These are phyloP conservation scores for Thamnidium elegans DNA, from an alignment of 192 early-diverging fungal species.

Conservation along the genomic window DNA sequence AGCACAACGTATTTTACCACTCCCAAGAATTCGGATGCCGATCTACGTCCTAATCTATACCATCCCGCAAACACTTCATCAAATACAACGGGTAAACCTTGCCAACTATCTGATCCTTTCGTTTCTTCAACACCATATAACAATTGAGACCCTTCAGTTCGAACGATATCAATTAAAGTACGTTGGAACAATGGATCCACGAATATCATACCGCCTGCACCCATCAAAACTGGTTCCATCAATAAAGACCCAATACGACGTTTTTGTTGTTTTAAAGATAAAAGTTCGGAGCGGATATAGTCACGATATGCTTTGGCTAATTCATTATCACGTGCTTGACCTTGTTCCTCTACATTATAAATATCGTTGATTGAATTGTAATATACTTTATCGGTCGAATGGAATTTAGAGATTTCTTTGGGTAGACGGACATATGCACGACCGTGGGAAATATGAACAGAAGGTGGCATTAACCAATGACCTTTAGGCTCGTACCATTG, in stretches of 20 bases:
- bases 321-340: slow-evolving; percentile 9
- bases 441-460: slow-evolving; percentile 47
- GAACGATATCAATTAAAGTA: slow-evolving; percentile 53
- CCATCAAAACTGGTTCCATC: slow-evolving; percentile 78
- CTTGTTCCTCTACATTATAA: slow-evolving; percentile 18
- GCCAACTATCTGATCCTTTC: slow-evolving; percentile 28
- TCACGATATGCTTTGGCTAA: slow-evolving; percentile 40
- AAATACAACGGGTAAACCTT: slow-evolving; percentile 68
- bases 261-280: slow-evolving; percentile 35
- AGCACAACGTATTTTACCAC: slow-evolving; percentile 43
- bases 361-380: slow-evolving; percentile 18
- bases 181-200: slow-evolving; percentile 77
- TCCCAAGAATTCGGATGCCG: slow-evolving; percentile 58
- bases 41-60: slow-evolving; percentile 59
- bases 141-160: slow-evolving; percentile 30
- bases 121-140: slow-evolving; percentile 29
- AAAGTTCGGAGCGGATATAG: slow-evolving; percentile 41
- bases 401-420: slow-evolving; percentile 23
- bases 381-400: not conserved
- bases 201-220: slow-evolving; percentile 83
- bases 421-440: slow-evolving; percentile 43
- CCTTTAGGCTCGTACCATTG: slow-evolving; percentile 67
- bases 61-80: slow-evolving; percentile 83
- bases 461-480: slow-evolving; percentile 70
- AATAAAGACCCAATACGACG: slow-evolving; percentile 57